Base-by-base conservation (phyloP, 2,329 filamentous ascomycete species). In the Triangularia setosa region DNA sequence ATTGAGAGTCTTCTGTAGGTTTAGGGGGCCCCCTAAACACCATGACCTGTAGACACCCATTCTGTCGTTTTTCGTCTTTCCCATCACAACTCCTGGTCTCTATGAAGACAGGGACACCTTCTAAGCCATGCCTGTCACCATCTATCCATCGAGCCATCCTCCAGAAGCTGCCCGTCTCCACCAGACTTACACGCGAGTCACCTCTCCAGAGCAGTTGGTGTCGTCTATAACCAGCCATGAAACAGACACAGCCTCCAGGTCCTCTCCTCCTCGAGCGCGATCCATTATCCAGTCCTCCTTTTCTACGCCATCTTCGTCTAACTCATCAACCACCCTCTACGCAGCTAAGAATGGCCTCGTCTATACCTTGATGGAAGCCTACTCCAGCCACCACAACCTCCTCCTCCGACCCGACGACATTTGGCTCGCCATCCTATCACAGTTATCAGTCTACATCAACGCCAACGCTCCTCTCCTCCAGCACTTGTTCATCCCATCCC, bases 351-450 rank as follows among this genome's bases (percentile, higher is more conserved):
- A 81, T 58, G 78, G 78, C 16, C 75, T 82, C 35, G 74, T 82
- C 9, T 67, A 73, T 40, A 72, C 74, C 0, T 73, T 69, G n/a
- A 70, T 76, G 23, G 57, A 73, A n/a, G 79, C 80, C 1, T 83
- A 82, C 65, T 78, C 71, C 64, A 11, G 72, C 1, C 79, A 83
- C 62, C 78, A 80, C 60, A 76, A 83, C 63, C 75, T 85, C 0
- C 71, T 70, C 1, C 72, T 84, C 55, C 79, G 82, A 0, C 82
- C 83, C 0, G 82, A 86, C 27, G 83, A 85, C 64, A 69, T 84
- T 16, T 85, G 82, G 83, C 75, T 83, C 54, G 73, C 81, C 5
- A 83, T 85, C 65, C 69, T 85, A 0, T 74, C 76, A 0, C 82
- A 85, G 65, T 67, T 84, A 1, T 79, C 74, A 68, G 73, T 78